Evolutionary conservation across 768 basidiomycete genomes (phyloP), one percentile per base, ranked within the genome.

Genomic region (Phylloporus scabripes): DNA sequence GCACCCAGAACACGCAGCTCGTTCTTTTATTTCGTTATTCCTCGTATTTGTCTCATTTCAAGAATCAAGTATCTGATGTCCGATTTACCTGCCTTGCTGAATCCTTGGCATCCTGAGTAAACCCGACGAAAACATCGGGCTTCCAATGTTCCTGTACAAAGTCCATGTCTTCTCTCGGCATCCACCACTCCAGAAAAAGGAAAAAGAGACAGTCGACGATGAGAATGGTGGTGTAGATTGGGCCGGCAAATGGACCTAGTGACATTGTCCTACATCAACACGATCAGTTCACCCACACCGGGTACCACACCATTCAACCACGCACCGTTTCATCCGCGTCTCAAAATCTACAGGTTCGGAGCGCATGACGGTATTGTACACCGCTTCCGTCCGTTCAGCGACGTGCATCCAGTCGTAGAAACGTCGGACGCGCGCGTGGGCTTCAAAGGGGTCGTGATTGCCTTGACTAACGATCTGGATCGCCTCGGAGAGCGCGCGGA

Each of bases 331-430:
- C 54, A 98, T 79, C 3, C 95, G 74, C 42, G 86, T 82, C 74
- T 79, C 80, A n/a, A 94, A 70, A n/a, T 83, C 83, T 46, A 79
- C 77, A 31, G 81, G 79, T 11, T 75, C 72, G 1, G 79, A 75
- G 3, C 67, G 69, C 55, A 92, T 63, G 8, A 89, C 89, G 2
- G 76, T 68, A 4, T 76, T 69, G 63, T 98, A 98, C 0, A 98
- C 94, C 1, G 62, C 66, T 64, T 96, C 93, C 1, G 92, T 95
- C 10, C 93, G 79, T 32, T 72, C 73, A 0, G 93, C 77, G 20
- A 98, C 82, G 11, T 84, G 75, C 2, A 66, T 70, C 96, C 96
- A 99, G 46, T 83, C 79, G 68, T 99, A 99, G 65, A 99, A 92
- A 2, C 69, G 76, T 58, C 78, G 81, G 43, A 97, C 77, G 45